Base-by-base conservation (phyloP, 1,284 basidiomycete species). In the Mycena sp. region DNA sequence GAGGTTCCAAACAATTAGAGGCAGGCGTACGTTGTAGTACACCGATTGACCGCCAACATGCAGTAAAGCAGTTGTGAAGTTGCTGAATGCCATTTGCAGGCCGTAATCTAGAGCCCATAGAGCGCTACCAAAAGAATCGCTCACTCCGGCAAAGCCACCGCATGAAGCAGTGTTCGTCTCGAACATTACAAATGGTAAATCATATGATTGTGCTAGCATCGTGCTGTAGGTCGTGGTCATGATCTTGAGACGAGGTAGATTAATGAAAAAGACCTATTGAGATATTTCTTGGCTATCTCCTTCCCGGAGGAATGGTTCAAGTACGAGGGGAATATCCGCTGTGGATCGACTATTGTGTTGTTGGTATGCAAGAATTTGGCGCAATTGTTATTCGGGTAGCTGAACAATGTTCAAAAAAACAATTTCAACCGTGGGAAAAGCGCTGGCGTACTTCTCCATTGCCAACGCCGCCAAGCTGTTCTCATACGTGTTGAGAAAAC, bases 141-240 rank as follows among this genome's bases (percentile, higher is more conserved):
- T 88, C 28, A 93, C 76, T 11, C 91, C 92, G 9, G 86, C 77
- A 71, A 93, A 91, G 11, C 93, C 92, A 72, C 90, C 89, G n/a
- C 66, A 67, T 32, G 89, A 90, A 0, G 91, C 93, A 0, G 91
- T 89, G 76, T 94, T 94, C 10, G 89, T 92, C 76, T 94, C 92
- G 66, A 92, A 86, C 90, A 93, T 90, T 44, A 91, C 65, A 52
- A 91, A 77, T 1, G 83, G 83, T 69, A 89, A 88, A n/a, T 75
- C 75, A 12, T 73, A 73, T 1, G 58, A 61, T 58, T 83, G 80
- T 0, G 87, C 87, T 44, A 83, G 76, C 5, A 64, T 64, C 0
- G 82, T 78, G 0, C 84, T 63, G 9, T 19, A 19, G 29, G 16
- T 10, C 2, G 10, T 32, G 30, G 46, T 46, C 28, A 56, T 26